Conservation (phyloP, 768 basidiomycete species). For the Cubamyces sp. region DNA sequence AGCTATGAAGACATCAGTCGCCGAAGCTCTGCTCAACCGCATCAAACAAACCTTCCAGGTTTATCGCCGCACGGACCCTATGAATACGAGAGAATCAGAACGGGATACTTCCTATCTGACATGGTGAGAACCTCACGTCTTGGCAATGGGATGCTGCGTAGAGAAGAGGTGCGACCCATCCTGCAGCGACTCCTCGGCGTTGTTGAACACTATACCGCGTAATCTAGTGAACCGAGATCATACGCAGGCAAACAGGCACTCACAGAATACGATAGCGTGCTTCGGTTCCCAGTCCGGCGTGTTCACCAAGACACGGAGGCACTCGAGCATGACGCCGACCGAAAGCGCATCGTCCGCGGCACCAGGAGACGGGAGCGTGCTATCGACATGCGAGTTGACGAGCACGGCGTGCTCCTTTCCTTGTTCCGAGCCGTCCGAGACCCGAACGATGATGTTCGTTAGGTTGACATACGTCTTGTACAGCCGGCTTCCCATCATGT, state of each 20-base stretch:
- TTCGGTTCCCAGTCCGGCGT: conserved; percentile 73
- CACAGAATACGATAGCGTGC: conserved; percentile 82
- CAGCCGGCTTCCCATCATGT: conserved; percentile 84
- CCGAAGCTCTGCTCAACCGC: too few relatives aligned
- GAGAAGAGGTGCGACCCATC: conserved; percentile 94
- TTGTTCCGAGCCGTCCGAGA: conserved; percentile 74
- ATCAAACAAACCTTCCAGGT: conserved; percentile 73
- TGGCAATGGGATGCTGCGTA: conserved; percentile 79
- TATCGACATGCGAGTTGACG: conserved; percentile 89
- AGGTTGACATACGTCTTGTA: conserved; percentile 88
- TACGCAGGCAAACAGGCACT: conserved; percentile 35
- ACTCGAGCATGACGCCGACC: conserved; percentile 91
- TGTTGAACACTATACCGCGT: conserved; percentile 75
- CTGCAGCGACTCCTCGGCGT: conserved; percentile 93
- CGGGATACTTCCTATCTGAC: not conserved
- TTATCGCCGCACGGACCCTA: conserved; percentile 85
- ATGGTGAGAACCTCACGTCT: conserved; percentile 54
- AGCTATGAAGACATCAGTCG: conserved; percentile 45
- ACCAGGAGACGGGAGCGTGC: conserved; percentile 86
- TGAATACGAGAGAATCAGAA: not conserved
- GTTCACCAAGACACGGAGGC: conserved; percentile 74
- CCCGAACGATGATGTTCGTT: conserved; percentile 86
- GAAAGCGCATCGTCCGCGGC: conserved; percentile 88
- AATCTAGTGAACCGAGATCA: too few relatives aligned
- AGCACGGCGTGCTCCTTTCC: conserved; percentile 84